Evolutionary conservation across 345 rosid species (phyloP), one percentile per base, ranked within the genome.

Genomic region (Citrus sp.): DNA sequence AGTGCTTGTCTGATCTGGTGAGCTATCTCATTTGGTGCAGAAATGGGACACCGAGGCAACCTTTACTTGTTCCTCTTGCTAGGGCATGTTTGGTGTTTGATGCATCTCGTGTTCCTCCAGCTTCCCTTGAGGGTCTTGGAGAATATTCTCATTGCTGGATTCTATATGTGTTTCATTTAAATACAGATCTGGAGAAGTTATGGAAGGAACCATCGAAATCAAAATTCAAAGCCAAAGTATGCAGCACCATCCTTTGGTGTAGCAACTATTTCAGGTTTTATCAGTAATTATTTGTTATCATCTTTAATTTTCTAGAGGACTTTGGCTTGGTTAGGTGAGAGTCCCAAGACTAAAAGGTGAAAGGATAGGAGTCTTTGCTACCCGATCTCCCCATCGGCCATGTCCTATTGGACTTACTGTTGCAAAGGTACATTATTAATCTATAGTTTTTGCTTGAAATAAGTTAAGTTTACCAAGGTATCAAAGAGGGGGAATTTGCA

Each of bases 81-180:
- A 91, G 94, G 80, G 99, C 97, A 18, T 81, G 90, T 79, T 84
- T 95, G 83, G 67, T 73, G 61, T 95, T 95, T 83, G 86, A 92
- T 86, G 76, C 85, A 32, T 80, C 93, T 62, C 86, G 88, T 82
- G 98, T 92, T 84, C 96, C 98, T 84, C 93, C 94, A 8, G 99
- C 97, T 72, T 93, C 98, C 49, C 98, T 95, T 72, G 99, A 93
- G 77, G 98, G 96, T 82, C 92, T 95, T 9, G 89, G 34, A 38
- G 96, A 90, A 77, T 95, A 95, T 85, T 91, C 99, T 77, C 95
- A 95, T 82, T 93, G 98, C 82, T 95, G 99, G 99, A 84, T 95
- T 78, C 73, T 95, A 22, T 95, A 88, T 80, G 97, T 93, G 5
- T 95, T 95, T 85, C 99, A 95, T 87, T 88, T 95, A 77, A 95